A percentile compares a stretch with the other conserved stretches of the same genome.
phyloP scores from a whole-genome alignment of 2,329 filamentous ascomycete genomes.

The Monilinia laxa region DNA sequence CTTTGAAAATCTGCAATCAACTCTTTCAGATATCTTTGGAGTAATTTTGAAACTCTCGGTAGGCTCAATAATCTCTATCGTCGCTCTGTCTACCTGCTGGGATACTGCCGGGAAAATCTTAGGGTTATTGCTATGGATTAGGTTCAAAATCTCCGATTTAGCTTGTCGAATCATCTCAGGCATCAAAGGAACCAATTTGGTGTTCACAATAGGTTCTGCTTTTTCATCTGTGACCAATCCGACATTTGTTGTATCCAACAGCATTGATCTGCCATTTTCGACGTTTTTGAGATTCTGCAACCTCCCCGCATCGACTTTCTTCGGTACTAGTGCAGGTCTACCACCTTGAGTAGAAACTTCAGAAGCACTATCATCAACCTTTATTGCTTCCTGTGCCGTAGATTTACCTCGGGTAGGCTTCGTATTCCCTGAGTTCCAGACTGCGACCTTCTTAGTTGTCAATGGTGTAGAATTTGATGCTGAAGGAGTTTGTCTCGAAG shows the following conservation, averaged over 20 bases:
- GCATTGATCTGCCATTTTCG: background rate
- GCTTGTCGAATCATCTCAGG: background rate
- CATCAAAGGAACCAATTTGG: background rate
- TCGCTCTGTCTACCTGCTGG: no score
- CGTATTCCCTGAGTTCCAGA: background rate
- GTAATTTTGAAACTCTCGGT: background rate
- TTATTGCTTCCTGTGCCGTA: background rate
- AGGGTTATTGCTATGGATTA: background rate
- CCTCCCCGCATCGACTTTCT: no score
- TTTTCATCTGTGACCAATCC: no score
- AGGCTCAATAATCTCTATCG: background rate
- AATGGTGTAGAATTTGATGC: background rate
- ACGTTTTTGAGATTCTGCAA: background rate
- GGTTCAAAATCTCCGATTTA: background rate
- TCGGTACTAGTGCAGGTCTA: background rate
- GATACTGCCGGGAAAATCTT: no score
- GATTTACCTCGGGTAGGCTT: background rate
- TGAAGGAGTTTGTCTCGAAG: no score
- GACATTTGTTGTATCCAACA: background rate
- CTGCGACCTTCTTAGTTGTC: background rate
- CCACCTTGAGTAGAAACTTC: background rate
- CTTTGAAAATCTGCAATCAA: background rate
- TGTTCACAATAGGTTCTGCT: background rate
- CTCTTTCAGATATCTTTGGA: no score
- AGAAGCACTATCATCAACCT: fast-evolving